Conservation (phyloP, 139 green algal species). For the Tetradesmus obliquus region DNA sequence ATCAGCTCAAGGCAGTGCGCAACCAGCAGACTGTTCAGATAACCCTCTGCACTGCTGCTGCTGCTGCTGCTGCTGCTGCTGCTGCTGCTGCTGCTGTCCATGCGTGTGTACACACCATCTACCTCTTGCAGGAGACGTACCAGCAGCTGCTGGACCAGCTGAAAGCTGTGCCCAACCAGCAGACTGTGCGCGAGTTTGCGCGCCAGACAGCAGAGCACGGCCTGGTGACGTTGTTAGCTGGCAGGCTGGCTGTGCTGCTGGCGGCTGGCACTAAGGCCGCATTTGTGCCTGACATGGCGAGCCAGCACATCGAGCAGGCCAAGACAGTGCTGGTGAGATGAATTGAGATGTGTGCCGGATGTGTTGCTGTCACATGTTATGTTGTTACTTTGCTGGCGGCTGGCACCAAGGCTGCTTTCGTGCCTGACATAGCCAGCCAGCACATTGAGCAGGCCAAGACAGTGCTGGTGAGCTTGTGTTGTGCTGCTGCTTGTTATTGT, state of each 20-base stretch:
- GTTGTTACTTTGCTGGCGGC: not conserved
- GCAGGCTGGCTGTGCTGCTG: conserved; percentile 9
- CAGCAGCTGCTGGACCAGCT: conserved; percentile 18
- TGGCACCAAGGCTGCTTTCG: conserved; percentile 9
- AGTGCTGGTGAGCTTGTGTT: conserved; percentile 23
- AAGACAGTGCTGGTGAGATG: conserved; percentile 41
- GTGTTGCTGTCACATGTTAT: not conserved
- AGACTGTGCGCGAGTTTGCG: conserved; percentile 1
- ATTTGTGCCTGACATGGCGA: conserved; percentile 41
- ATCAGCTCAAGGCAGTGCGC: no score
- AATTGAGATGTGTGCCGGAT: not conserved
- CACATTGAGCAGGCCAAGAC: conserved; percentile 43
- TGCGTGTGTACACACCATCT: no score
- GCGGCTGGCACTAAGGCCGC: not conserved
- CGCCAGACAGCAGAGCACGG: conserved; percentile 1
- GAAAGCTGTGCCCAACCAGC: not conserved
- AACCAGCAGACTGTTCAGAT: no score
- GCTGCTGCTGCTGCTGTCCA: not conserved
- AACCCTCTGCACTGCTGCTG: no score
- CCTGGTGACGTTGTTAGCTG: conserved; percentile 15
- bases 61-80: no score
- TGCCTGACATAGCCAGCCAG: conserved; percentile 21
- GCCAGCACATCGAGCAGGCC: conserved; percentile 39
- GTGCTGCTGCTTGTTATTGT: not conserved
- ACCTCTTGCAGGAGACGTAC: conserved; percentile 26